A percentile compares a stretch with the other conserved stretches of the same genome.
Conservation (phyloP, 345 rosid species). For the Gossypium herbaceum region DNA sequence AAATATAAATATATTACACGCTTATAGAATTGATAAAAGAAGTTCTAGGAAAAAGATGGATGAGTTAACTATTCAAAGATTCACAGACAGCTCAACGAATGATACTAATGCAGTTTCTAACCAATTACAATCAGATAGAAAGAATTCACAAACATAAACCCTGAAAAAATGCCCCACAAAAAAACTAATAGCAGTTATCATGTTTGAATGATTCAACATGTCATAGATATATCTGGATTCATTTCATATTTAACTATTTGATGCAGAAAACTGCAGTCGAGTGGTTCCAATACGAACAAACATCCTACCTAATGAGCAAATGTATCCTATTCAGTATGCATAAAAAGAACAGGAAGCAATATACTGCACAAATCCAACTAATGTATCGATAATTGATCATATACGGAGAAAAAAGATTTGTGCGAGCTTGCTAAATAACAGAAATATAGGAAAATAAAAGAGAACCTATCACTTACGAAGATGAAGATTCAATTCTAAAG, state of each 20-base stretch:
- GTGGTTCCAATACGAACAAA: background rate
- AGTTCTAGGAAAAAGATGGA: background rate
- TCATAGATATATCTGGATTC: background rate
- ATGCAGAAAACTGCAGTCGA: background rate
- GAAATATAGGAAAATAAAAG: background rate
- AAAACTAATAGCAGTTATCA: background rate
- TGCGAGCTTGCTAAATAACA: background rate
- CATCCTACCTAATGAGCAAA: background rate
- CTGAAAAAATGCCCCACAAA: background rate
- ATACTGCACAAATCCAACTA: background rate
- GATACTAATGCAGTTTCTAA: background rate
- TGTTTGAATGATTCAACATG: background rate
- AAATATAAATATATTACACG: background rate
- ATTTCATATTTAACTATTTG: background rate
- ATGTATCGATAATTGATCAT: too few species aligned
- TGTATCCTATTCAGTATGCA: too few species aligned
- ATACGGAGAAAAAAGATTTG: too few species aligned
- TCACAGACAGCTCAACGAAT: background rate
- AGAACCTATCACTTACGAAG: constrained; percentile 7
- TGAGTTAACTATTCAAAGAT: background rate
- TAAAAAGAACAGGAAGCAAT: too few species aligned
- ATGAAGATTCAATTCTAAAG: constrained; percentile 29
- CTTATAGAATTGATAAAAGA: background rate
- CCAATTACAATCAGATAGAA: background rate
- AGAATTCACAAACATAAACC: background rate